A percentile compares a stretch with the other conserved stretches of the same genome.
phyloP scores from a whole-genome alignment of 2,329 filamentous ascomycete species.

The Rhynchosporium agropyri region DNA sequence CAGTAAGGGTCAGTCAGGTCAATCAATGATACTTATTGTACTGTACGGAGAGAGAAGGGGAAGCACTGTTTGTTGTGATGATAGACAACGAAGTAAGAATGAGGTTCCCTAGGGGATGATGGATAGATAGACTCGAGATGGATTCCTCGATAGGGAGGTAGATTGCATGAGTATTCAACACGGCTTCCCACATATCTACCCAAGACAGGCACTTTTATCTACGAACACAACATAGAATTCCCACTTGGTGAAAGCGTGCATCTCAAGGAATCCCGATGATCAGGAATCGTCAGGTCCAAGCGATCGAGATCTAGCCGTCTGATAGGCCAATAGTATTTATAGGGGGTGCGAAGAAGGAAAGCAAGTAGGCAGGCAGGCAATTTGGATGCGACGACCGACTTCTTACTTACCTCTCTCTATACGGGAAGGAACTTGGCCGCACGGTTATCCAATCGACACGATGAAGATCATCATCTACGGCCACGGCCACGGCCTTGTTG shows the following conservation, averaged over 20 bases:
- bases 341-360: conserved; percentile 9
- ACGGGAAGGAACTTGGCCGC: neutral
- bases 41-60: too few relatives aligned
- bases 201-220: too few relatives aligned
- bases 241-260: neutral
- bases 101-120: conserved; percentile 7
- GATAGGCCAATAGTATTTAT: conserved; percentile 4
- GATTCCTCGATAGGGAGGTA: too few relatives aligned
- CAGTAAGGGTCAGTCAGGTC: too few relatives aligned
- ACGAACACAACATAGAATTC: neutral
- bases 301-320: neutral
- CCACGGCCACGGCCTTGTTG: too few relatives aligned
- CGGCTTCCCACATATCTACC: too few relatives aligned
- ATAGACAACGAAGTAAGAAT: too few relatives aligned
- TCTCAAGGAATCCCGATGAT: neutral
- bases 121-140: neutral
- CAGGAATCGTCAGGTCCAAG: conserved; percentile 3
- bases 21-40: too few relatives aligned
- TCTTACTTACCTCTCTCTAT: too few relatives aligned
- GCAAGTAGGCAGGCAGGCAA: neutral
- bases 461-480: too few relatives aligned
- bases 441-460: neutral
- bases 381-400: conserved; percentile 8
- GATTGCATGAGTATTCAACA: too few relatives aligned
- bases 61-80: conserved; percentile 2